phyloP scores from a whole-genome alignment of 768 basidiomycete genomes.

The Macrolepiota fuliginosa region DNA sequence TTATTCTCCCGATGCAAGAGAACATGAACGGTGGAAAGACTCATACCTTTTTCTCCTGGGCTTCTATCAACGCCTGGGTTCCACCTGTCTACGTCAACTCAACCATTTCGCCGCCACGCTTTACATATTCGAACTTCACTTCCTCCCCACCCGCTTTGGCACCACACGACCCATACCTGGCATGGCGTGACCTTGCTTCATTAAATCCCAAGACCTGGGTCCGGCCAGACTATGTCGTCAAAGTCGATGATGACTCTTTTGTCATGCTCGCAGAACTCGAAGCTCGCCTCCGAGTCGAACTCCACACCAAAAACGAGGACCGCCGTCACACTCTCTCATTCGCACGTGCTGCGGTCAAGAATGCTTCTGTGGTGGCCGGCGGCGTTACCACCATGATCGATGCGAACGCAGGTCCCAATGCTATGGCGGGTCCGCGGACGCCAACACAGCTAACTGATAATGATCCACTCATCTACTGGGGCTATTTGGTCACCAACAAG shows the following conservation, averaged over 20 bases:
- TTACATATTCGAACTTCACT: constrained; percentile 67
- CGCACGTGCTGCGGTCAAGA: background rate
- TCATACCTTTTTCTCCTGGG: constrained; percentile 91
- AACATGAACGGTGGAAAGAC: constrained; percentile 98
- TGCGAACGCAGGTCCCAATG: background rate
- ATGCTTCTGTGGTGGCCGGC: background rate
- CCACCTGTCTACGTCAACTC: constrained; percentile 66
- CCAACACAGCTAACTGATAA: constrained; percentile 18
- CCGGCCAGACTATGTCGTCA: constrained; percentile 88
- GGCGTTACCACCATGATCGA: background rate
- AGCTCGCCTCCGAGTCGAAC: constrained; percentile 76
- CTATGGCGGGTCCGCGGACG: constrained; percentile 11
- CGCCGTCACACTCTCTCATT: background rate
- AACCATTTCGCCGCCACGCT: constrained; percentile 41
- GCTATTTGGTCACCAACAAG: constrained; percentile 84
- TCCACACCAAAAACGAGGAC: constrained; percentile 44
- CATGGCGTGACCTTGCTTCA: constrained; percentile 47
- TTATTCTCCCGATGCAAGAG: constrained; percentile 80
- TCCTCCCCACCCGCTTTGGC: constrained; percentile 59
- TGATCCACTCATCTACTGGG: constrained; percentile 85
- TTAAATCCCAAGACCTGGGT: constrained; percentile 62
- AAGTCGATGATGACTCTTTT: constrained; percentile 95
- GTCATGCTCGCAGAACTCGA: constrained; percentile 95
- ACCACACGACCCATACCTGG: constrained; percentile 65
- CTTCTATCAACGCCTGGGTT: constrained; percentile 86